phyloP scores from a whole-genome alignment of 257 asterid genomes.

The Solanum raphanifolium region DNA sequence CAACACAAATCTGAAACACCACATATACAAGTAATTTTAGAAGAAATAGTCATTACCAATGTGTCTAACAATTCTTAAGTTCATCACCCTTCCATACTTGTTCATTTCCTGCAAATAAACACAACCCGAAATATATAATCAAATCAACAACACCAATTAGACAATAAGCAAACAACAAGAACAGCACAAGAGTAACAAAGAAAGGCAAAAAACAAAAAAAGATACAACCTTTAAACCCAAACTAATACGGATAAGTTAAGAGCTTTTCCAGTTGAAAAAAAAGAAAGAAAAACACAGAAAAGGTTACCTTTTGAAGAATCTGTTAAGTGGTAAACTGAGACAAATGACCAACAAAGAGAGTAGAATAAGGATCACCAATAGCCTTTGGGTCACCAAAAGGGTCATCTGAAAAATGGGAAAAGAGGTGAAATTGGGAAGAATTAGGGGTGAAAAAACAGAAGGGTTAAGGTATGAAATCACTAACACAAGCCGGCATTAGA shows the following conservation, averaged over 20 bases:
- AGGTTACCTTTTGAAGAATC: conserved; percentile 45
- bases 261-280: not conserved
- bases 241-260: not conserved
- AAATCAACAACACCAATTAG: not conserved
- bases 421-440: not conserved
- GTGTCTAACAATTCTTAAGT: conserved; percentile 77
- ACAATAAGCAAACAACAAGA: not conserved
- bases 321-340: conserved; percentile 76
- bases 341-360: conserved; percentile 78
- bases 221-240: not conserved
- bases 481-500: conserved; percentile 79
- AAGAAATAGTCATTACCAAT: conserved; percentile 12
- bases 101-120: conserved; percentile 56
- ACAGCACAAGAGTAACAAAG: not conserved
- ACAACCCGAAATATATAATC: not conserved
- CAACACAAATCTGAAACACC: not conserved
- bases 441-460: not conserved
- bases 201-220: not conserved
- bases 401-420: conserved; percentile 45
- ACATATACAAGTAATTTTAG: not conserved
- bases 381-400: conserved; percentile 86
- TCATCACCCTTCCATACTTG: conserved; percentile 70
- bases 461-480: not conserved
- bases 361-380: conserved; percentile 77
- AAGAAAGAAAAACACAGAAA: not conserved